Conservation (phyloP, 176 grass and related monocot genomes). For the Rhynchospora breviuscula region DNA sequence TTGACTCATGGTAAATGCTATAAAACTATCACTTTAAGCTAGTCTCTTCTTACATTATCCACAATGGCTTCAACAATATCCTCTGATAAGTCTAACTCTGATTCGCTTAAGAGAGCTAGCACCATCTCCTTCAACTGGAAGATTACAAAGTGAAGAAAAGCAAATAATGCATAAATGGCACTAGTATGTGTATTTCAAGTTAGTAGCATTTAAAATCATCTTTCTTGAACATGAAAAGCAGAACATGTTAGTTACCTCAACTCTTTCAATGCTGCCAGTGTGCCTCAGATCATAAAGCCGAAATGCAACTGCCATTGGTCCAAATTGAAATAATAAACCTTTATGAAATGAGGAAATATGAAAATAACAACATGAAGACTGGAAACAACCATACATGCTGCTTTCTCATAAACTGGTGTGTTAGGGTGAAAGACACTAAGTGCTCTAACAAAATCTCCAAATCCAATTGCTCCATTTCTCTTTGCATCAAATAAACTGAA, state of each 20-base stretch:
- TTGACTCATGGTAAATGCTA: neutral
- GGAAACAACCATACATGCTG: constrained; percentile 38
- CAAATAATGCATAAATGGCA: neutral
- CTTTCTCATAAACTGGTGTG: constrained; percentile 36
- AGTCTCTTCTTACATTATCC: constrained; percentile 45
- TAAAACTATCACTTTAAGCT: neutral
- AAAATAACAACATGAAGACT: neutral
- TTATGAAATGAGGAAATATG: neutral
- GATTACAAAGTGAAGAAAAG: neutral
- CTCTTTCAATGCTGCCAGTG: constrained; percentile 72
- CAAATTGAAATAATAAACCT: neutral
- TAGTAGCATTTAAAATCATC: neutral
- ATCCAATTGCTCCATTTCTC: constrained; percentile 57
- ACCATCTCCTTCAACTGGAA: constrained; percentile 73
- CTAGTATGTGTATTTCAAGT: neutral
- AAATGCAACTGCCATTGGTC: constrained; percentile 56
- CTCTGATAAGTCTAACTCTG: constrained; percentile 47
- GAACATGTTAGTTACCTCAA: constrained; percentile 41
- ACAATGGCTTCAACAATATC: constrained; percentile 45
- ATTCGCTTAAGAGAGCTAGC: constrained; percentile 57
- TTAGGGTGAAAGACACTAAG: constrained; percentile 67
- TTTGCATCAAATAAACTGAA: constrained; percentile 71
- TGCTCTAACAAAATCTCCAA: constrained; percentile 67
- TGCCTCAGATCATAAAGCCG: constrained; percentile 65
- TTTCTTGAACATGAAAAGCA: neutral